Conservation (phyloP, 2,329 filamentous ascomycete genomes). For the Peltaster fructicola region DNA sequence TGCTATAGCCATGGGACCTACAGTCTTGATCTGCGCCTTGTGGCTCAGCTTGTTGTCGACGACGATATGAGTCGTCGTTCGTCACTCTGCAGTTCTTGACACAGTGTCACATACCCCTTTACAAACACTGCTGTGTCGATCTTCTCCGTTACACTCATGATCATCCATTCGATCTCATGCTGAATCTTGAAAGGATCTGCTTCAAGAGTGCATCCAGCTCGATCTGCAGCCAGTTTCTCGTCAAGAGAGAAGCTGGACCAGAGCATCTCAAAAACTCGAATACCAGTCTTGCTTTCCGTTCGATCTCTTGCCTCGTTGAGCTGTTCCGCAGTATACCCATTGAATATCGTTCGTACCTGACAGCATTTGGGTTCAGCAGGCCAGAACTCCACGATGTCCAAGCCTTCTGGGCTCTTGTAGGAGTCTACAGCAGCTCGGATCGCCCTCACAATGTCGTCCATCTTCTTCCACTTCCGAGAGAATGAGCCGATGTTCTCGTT, state of each 20-base stretch:
- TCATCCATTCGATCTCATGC: slow-evolving; percentile 10
- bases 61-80: too few species aligned
- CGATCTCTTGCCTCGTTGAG: slow-evolving; percentile 7
- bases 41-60: too few species aligned
- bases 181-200: too few species aligned
- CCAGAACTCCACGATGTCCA: slow-evolving; percentile 5
- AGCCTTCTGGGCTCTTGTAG: slow-evolving; percentile 4
- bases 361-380: slow-evolving; percentile 7
- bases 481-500: slow-evolving; percentile 10
- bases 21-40: too few species aligned
- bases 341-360: slow-evolving; percentile 7
- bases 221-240: slow-evolving; percentile 5
- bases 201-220: slow-evolving; percentile 5
- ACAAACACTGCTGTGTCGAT: slow-evolving; percentile 8
- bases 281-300: slow-evolving; percentile 5
- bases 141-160: slow-evolving; percentile 6
- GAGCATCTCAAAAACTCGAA: slow-evolving; percentile 7
- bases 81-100: slow-evolving; percentile 9
- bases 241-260: slow-evolving; percentile 7
- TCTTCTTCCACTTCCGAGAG: slow-evolving; percentile 7
- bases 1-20: too few species aligned
- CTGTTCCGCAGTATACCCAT: slow-evolving; percentile 6
- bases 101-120: slow-evolving; percentile 9
- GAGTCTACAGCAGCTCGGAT: slow-evolving; percentile 4
- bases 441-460: slow-evolving; percentile 6